Percentiles rank a stretch among this genome's conserved stretches.
Evolutionary conservation across 805 yeast species (phyloP).

Genomic region (Lachancea kluyveri): DNA sequence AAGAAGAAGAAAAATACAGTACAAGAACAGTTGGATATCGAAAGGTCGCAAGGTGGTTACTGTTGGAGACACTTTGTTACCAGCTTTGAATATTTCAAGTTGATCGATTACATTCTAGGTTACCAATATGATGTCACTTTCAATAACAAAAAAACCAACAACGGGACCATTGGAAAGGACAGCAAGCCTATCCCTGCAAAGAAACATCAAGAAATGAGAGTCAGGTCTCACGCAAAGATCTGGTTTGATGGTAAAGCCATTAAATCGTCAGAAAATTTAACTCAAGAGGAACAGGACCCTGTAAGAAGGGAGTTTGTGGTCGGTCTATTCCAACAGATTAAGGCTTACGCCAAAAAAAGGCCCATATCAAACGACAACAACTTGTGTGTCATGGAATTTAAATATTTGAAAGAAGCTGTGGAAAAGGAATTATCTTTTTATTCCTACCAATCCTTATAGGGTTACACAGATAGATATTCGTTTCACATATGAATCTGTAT

Average conservation of each 20-base stretch:
- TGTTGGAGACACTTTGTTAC: constrained; percentile 14
- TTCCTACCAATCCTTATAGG: no score
- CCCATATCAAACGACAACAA: constrained; percentile 7
- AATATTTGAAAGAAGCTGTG: constrained; percentile 6
- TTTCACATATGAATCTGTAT: no score
- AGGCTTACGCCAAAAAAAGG: constrained; percentile 6
- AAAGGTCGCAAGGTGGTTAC: constrained; percentile 5
- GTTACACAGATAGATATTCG: no score
- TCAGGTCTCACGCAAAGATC: constrained; percentile 17
- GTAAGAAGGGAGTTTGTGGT: constrained; percentile 7
- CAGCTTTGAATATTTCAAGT: constrained; percentile 16
- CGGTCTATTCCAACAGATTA: constrained; percentile 6
- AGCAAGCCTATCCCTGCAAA: constrained; percentile 18
- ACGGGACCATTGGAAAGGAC: constrained; percentile 16
- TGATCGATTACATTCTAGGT: constrained; percentile 16
- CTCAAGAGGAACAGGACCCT: constrained; percentile 11
- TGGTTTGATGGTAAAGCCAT: constrained; percentile 16
- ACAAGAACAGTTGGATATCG: constrained; percentile 6
- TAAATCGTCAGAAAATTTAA: constrained; percentile 12
- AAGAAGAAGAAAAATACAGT: constrained; percentile 5
- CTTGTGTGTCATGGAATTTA: constrained; percentile 8
- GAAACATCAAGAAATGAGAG: constrained; percentile 17
- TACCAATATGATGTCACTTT: constrained; percentile 12
- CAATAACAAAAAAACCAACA: constrained; percentile 15
- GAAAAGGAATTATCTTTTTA: no score